Base-by-base conservation (phyloP, 78 protist species). In the Speleostelium caveatum region DNA sequence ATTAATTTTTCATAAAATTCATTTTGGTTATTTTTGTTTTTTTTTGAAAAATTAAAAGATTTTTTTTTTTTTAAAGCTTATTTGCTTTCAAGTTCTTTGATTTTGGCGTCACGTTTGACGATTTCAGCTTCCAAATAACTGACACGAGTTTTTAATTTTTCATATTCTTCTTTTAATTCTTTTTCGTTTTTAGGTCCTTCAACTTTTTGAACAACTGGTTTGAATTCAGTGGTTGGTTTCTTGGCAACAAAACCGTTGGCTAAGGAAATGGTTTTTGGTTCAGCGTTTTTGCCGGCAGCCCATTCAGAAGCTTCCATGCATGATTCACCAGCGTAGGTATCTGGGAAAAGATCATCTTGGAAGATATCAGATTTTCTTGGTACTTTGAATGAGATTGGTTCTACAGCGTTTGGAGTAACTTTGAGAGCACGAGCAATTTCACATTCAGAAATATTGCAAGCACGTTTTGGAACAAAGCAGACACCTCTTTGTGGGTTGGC, bases 341-440 rank as follows among this genome's bases (percentile, higher is more conserved):
- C 96, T 68, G 99, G 99, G 93, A 56, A 98, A 83, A 98, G 7
- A 79, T 98, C 99, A 24, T 94, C 97, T 86, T 97, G 98, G 95
- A 98, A 98, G 75, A 69, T 55, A 53, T 96, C 98, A 36, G 95
- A 77, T 86, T 97, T 97, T 71, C 99, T 96, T 51, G 98, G 99
- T 26, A 96, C 97, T 21, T 66, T 39, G 86, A 97, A 94, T 17
- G 95, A 61, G 86, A 98, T 94, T 61, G 98, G 98, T 85, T 97
- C 98, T 68, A 96, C 80, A 32, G 72, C 4, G 86, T 24, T 63
- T 51, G 95, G 53, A 66, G 72, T 53, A 26, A 97, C 91, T 86
- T 97, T 96, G 94, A 90, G 92, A 89, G 94, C 65, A 65, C 99
- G 88, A 2, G 89, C 86, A 51, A 98, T 88, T 86, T 98, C 99